phyloP scores from a whole-genome alignment of 2,329 filamentous ascomycete species.

The Colletotrichum sp. region DNA sequence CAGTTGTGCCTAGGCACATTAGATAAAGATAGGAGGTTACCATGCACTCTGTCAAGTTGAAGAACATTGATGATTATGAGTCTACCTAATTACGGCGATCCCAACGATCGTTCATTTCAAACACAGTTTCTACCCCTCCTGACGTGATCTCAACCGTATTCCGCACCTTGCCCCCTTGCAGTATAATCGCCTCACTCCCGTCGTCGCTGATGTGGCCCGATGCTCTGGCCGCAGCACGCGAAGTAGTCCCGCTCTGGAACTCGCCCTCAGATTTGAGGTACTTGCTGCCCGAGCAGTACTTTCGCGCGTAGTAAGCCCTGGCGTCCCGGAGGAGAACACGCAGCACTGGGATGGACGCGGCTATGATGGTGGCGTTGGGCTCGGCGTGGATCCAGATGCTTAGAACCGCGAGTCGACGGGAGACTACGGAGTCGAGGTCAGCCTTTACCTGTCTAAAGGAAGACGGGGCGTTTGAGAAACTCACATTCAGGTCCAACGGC shows the following conservation, averaged over 20 bases:
- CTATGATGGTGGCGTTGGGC: constrained; percentile 29
- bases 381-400: constrained; percentile 33
- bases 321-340: constrained; percentile 27
- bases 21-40: no score
- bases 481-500: not conserved
- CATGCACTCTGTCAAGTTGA: no score
- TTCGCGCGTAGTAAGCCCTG: not conserved
- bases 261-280: not conserved
- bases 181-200: not conserved
- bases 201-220: not conserved
- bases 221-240: not conserved
- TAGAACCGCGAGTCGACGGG: not conserved
- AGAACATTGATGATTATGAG: not conserved
- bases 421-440: not conserved
- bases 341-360: constrained; percentile 35
- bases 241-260: not conserved
- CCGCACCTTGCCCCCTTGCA: not conserved
- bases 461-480: not conserved
- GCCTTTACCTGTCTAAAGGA: not conserved
- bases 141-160: not conserved
- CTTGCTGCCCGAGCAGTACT: not conserved
- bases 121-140: not conserved
- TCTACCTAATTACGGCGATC: not conserved
- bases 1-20: not conserved
- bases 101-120: not conserved